Percentiles rank a stretch among this genome's conserved stretches.
These are phyloP conservation scores for Penicillium ochrochloron DNA, from an alignment of 495 filamentous ascomycete genomes.

Conservation along the genomic window DNA sequence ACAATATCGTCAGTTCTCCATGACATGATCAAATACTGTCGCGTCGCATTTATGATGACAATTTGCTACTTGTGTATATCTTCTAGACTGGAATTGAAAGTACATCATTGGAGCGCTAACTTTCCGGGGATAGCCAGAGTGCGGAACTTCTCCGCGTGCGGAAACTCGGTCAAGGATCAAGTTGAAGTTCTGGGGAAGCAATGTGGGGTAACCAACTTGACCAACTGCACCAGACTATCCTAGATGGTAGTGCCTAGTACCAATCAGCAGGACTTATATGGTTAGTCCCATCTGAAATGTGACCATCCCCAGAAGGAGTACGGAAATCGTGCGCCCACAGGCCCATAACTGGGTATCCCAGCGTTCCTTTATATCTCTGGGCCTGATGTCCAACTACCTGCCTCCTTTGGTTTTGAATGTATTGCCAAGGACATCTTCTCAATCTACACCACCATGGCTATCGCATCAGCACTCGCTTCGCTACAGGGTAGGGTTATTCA, in stretches of 20 bases:
- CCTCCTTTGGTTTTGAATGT: neutral
- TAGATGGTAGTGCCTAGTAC: neutral
- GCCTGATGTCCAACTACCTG: neutral
- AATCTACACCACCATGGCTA: constrained; percentile 38
- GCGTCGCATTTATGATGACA: no score
- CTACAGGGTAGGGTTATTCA: constrained; percentile 30
- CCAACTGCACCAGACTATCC: neutral
- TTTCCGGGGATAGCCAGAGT: neutral
- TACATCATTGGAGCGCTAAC: neutral
- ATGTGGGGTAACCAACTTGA: constrained; percentile 4
- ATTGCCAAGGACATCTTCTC: neutral
- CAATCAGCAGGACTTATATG: neutral
- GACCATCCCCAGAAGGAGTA: neutral
- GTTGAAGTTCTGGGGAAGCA: neutral
- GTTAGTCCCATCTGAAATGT: neutral
- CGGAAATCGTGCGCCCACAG: constrained; percentile 5
- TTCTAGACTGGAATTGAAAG: neutral
- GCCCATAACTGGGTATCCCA: neutral
- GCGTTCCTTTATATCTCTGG: constrained; percentile 6
- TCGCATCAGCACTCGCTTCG: constrained; percentile 30
- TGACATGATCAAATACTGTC: no score
- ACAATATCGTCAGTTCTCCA: no score
- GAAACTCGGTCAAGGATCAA: neutral
- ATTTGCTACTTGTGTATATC: no score
- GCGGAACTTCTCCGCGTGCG: neutral